Base-by-base conservation (phyloP, 192 early-diverging fungal genomes). In the Cladochytrium replicatum region DNA sequence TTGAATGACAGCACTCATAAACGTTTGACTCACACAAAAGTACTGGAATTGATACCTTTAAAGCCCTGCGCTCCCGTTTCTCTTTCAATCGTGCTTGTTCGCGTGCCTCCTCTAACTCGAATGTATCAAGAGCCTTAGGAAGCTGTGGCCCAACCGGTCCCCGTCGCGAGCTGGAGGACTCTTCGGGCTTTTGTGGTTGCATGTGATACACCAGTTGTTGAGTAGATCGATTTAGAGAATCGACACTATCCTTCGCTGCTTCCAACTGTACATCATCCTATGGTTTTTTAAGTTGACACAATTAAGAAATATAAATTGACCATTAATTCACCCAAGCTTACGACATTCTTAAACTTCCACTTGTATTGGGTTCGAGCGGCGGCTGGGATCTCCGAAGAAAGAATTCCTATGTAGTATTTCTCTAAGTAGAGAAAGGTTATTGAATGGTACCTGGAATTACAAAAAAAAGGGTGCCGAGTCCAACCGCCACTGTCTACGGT, bases 401-500 rank as follows among this genome's bases (percentile, higher is more conserved):
- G 61, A n/a, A 83, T 70, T 21, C 85, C 85, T 17, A 72, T 62
- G 54, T 88, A 85, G 51, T 77, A 85, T 23, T 78, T 77, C 29
- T 74, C 74, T 80, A 56, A 19, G 11, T 24, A 15, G 13, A 19
- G n/a, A 40, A 30, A 11, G 2, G 6, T 21, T 22, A 41, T 55
- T 43, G 42, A 43, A 7, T 6, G 32, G 29, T 63, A 13, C 59
- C 0, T 57, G 42, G 24, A 32, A 6, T 9, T 32, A 66, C 0
- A 54, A 61, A n/a, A 15, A 30, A 21, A 54, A 43, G 0, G n/a
- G n/a, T n/a, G n/a, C n/a, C n/a, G n/a, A n/a, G 15, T 57, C 46
- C 31, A 23, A 5, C 11, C n/a, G 22, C 5, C 8, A 29, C 19
- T 38, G 8, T 46, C 47, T 28, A 15, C 4, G 32, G 28, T 25